Base-by-base conservation (phyloP, 2,329 filamentous ascomycete genomes). In the Stachybotrys elegans region DNA sequence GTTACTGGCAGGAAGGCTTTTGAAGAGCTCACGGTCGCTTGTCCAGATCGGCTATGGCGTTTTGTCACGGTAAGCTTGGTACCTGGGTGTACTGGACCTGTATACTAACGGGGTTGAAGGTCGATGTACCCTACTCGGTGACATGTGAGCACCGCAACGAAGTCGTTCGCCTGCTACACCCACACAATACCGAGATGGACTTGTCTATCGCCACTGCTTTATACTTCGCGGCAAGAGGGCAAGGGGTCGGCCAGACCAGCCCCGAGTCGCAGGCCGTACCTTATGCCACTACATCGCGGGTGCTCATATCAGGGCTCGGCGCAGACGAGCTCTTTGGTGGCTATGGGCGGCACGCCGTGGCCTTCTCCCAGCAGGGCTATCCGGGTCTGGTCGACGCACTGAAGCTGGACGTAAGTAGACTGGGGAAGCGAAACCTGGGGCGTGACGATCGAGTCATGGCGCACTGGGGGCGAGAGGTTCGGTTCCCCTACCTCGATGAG, bases 171-270 rank as follows among this genome's bases (percentile, higher is more conserved):
- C 72, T 98, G 16, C 96, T 98, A 62, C 76, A 86, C 53, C 93
- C 93, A 0, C 93, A 98, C 65, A 92, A 95, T 53, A 98, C 93
- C 0, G 93, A 98, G 65, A 98, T 98, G 93, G 93, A 98, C 57
- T 73, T 98, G 1, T 98, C 93, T 4, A 98, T 98, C 55, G 86
- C 88, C 1, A 85, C 79, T 54, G 93, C 93, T 0, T 73, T 98
- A n/a, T 97, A 96, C 63, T 98, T 98, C 68, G 90, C 93, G 6
- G 84, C 92, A 1, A 79, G 89, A 31, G 92, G 90, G 1, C 62
- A 69, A 41, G 88, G 84, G 0, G 51, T 62, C 16, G 69, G 73
- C 31, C 67, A 67, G 43, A 58, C 51, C 12, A 46, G 53, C 25
- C 46, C 47, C 3, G 50, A 56, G 21, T 46, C 55, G n/a, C 53